Evolutionary conservation across 1,139 yeast species (phyloP).

Genomic region (Taphrina flavorubra): DNA sequence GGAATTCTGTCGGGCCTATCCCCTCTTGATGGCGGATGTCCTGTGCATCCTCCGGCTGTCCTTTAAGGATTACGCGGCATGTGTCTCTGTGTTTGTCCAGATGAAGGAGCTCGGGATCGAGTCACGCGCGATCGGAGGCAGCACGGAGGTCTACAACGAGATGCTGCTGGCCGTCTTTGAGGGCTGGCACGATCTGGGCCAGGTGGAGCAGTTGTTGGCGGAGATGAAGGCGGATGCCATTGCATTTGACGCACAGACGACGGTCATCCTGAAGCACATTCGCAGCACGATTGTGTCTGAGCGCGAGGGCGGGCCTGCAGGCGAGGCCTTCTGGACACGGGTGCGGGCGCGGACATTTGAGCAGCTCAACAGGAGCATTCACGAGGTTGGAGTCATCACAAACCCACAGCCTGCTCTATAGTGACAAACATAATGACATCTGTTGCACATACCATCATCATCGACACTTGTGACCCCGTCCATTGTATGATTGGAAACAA

Average conservation of each 20-base stretch:
- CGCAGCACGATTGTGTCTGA: conserved; percentile 46
- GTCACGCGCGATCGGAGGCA: conserved; percentile 54
- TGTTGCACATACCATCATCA: no score
- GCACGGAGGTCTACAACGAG: conserved; percentile 55
- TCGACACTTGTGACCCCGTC: no score
- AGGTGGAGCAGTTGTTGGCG: conserved; percentile 52
- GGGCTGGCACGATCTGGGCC: conserved; percentile 53
- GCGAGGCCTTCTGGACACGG: conserved; percentile 11
- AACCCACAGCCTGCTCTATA: not conserved
- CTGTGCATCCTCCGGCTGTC: conserved; percentile 48
- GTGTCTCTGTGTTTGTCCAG: conserved; percentile 54
- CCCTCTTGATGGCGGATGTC: conserved; percentile 47
- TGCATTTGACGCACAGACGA: conserved; percentile 53
- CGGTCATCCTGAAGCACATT: conserved; percentile 49
- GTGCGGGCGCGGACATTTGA: conserved; percentile 5
- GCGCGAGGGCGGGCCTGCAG: not conserved
- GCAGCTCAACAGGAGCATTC: conserved; percentile 10
- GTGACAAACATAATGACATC: no score
- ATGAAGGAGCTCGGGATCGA: conserved; percentile 53
- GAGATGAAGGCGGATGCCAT: conserved; percentile 55
- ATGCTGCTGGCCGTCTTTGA: conserved; percentile 54
- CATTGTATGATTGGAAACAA: no score
- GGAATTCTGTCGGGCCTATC: conserved; percentile 45
- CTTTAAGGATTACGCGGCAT: conserved; percentile 54
- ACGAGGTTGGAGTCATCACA: not conserved